phyloP scores from a whole-genome alignment of 2,329 filamentous ascomycete genomes.

The Rugonectria rugulosa region DNA sequence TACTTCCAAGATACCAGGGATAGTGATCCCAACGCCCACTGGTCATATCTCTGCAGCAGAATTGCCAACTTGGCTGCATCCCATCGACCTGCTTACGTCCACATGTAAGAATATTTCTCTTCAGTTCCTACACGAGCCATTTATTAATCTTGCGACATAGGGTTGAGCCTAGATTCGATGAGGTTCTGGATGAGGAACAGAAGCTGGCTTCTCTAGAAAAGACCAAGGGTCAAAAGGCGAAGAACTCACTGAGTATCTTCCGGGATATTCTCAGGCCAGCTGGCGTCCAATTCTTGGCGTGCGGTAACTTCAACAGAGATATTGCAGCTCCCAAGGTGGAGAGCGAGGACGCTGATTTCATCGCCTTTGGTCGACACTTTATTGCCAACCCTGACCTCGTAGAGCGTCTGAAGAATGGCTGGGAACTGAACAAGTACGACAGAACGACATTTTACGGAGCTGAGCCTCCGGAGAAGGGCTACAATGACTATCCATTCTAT shows the following conservation, averaged over 20 bases:
- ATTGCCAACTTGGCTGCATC: slow-evolving; percentile 43
- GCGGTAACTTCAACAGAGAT: slow-evolving; percentile 53
- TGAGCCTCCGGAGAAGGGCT: slow-evolving; percentile 32
- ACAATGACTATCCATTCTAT: slow-evolving; percentile 40
- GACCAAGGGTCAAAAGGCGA: slow-evolving; percentile 19
- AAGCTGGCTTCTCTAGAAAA: slow-evolving; percentile 49
- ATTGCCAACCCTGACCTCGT: slow-evolving; percentile 42
- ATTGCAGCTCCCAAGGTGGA: slow-evolving; percentile 51
- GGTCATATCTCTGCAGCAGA: slow-evolving; percentile 45
- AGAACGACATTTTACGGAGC: slow-evolving; percentile 41
- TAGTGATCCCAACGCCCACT: slow-evolving; percentile 44
- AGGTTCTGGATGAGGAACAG: slow-evolving; percentile 52
- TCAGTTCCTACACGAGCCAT: not conserved
- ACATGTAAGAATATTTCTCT: slow-evolving; percentile 48
- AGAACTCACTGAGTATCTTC: slow-evolving; percentile 50
- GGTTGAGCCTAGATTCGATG: slow-evolving; percentile 57
- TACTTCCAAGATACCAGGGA: slow-evolving; percentile 42
- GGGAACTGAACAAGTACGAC: slow-evolving; percentile 40
- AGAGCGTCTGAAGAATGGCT: slow-evolving; percentile 36
- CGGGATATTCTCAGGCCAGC: slow-evolving; percentile 48
- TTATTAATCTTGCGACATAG: slow-evolving; percentile 26
- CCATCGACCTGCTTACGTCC: slow-evolving; percentile 52
- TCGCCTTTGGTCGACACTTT: slow-evolving; percentile 42
- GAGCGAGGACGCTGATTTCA: slow-evolving; percentile 36
- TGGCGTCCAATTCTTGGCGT: slow-evolving; percentile 56